Evolutionary conservation across 225 moss, liverwort and hornwort species (phyloP), one percentile per base, ranked within the genome.

Genomic region (Pseudisothecium myosuroides): DNA sequence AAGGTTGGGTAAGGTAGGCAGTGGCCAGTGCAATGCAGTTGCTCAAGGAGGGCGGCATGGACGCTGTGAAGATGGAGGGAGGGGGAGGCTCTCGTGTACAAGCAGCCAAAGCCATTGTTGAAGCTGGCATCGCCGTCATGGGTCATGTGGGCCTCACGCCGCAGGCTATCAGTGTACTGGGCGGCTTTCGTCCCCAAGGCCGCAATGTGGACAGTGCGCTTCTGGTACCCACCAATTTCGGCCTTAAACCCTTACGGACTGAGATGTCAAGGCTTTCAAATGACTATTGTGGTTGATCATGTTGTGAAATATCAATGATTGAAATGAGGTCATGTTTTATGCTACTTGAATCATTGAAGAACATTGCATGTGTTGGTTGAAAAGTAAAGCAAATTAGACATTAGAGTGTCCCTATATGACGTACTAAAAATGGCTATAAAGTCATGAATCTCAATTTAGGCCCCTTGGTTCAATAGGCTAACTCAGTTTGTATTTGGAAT

Each of bases 91-190:
- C 97, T 50, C 96, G 99, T 59, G 93, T 99, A 65, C 93, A 92
- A 74, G 99, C 96, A 24, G 99, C 99, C 26, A 95, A 89, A 85
- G 99, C 96, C 36, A 96, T 99, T 73, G 88, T 95, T 65, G 99
- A 97, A 91, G 99, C 99, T 45, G 99, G 99, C 89, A 96, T 99
- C 85, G 97, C 99, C 49, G 97, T 96, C 60, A 99, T 99, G 97
- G 99, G 99, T 27, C 99, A 99, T 88, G 99, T 99, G 27, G 99
- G 99, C 64, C 97, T 99, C 65, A 99, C 99, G 58, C 99, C 99
- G 45, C 99, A 99, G 87, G 96, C 99, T 17, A 99, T 97, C 83
- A 99, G 98, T 87, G 89, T 95, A 45, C 73, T 99, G 87, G 99
- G 99, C 69, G 99, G 99, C 52, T 99, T 99, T 76, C 97, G 98